phyloP scores from a whole-genome alignment of 2,329 filamentous ascomycete genomes.

The Colletotrichum magnum region DNA sequence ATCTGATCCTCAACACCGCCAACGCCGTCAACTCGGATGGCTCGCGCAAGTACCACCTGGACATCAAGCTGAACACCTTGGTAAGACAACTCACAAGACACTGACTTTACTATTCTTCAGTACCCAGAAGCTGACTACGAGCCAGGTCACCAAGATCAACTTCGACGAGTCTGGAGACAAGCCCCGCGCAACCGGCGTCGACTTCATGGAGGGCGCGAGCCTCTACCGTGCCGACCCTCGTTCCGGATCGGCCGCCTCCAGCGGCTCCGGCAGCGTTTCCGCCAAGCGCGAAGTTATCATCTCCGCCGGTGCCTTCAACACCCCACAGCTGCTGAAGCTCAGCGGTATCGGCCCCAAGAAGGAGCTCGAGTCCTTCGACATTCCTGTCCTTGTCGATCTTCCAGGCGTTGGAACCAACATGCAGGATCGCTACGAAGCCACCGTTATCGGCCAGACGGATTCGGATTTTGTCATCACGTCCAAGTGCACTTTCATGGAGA shows the following conservation, averaged over 20 bases:
- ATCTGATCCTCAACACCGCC: constrained; percentile 29
- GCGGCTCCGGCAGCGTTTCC: neutral
- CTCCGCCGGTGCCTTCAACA: constrained; percentile 64
- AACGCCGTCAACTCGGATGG: constrained; percentile 29
- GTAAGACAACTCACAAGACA: neutral
- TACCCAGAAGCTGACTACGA: too few species aligned
- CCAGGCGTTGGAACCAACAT: constrained; percentile 67
- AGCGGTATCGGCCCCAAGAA: constrained; percentile 62
- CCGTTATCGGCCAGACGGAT: constrained; percentile 41
- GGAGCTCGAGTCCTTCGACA: constrained; percentile 59
- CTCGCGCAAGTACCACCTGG: constrained; percentile 46
- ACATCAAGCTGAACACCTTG: constrained; percentile 44
- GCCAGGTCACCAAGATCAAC: constrained; percentile 52
- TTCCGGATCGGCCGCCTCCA: constrained; percentile 42
- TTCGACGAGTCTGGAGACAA: constrained; percentile 50
- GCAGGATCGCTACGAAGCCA: constrained; percentile 58
- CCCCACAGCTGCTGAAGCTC: constrained; percentile 66
- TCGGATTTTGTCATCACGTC: constrained; percentile 47
- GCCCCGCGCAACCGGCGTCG: constrained; percentile 50
- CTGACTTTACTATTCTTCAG: constrained; percentile 23
- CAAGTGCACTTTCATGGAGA: constrained; percentile 50
- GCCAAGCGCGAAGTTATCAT: constrained; percentile 63
- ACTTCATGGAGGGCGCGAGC: constrained; percentile 53
- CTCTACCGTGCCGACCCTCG: constrained; percentile 61
- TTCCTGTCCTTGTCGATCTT: constrained; percentile 59